Conservation (phyloP, 1,139 yeast species). For the Blastobotrys ciferrii region DNA sequence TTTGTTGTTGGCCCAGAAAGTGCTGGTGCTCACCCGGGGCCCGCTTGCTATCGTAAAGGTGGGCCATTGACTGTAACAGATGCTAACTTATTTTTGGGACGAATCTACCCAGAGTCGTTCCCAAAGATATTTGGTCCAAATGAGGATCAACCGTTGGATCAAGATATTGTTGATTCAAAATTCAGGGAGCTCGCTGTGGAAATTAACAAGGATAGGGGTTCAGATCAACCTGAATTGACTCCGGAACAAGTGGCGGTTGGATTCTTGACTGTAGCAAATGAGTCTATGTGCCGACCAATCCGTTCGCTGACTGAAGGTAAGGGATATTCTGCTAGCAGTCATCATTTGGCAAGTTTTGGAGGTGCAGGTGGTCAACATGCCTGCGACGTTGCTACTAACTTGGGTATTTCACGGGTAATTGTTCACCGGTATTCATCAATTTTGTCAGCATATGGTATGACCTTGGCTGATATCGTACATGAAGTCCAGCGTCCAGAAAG, state of each 20-base stretch:
- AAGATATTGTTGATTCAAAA: constrained; percentile 40
- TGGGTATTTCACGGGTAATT: constrained; percentile 44
- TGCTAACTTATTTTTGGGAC: constrained; percentile 52
- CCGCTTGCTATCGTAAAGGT: constrained; percentile 57
- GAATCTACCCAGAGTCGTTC: constrained; percentile 49
- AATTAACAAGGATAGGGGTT: constrained; percentile 42
- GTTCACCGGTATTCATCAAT: constrained; percentile 51
- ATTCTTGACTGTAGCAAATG: constrained; percentile 50
- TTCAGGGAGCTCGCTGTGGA: constrained; percentile 43
- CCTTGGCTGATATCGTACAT: constrained; percentile 53
- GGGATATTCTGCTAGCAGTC: constrained; percentile 45
- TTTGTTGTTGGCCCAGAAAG: constrained; percentile 57
- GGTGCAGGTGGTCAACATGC: constrained; percentile 60
- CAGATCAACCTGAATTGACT: constrained; percentile 32
- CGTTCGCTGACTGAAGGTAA: constrained; percentile 51
- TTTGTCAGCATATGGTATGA: constrained; percentile 52
- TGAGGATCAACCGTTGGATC: constrained; percentile 49
- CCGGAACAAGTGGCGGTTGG: constrained; percentile 51
- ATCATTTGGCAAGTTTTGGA: constrained; percentile 50
- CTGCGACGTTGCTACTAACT: constrained; percentile 44
- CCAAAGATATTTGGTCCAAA: constrained; percentile 55
- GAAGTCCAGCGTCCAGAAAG: constrained; percentile 59
- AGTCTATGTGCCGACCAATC: constrained; percentile 52
- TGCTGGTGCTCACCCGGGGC: constrained; percentile 59
- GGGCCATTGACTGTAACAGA: constrained; percentile 58